phyloP scores from a whole-genome alignment of 2,329 filamentous ascomycete genomes.

The Beauveria pseudobassiana region DNA sequence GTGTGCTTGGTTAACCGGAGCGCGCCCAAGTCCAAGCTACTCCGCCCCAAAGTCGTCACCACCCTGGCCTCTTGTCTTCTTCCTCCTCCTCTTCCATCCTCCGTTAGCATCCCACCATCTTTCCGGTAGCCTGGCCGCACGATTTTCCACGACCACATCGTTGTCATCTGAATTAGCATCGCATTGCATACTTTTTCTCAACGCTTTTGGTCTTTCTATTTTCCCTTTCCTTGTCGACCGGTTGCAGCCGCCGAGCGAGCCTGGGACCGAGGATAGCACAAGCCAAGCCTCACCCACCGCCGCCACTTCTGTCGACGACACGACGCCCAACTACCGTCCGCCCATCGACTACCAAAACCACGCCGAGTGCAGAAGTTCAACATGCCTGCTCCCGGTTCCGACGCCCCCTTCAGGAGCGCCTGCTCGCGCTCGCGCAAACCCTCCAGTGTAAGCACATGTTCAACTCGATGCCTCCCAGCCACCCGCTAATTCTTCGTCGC shows the following conservation, averaged over 20 bases:
- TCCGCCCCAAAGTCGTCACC: conserved; percentile 6
- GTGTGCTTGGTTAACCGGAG: not conserved
- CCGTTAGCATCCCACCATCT: not conserved
- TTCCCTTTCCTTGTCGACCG: not conserved
- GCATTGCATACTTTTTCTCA: not conserved
- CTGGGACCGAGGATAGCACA: not conserved
- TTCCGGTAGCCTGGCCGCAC: not conserved
- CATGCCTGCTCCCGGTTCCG: conserved; percentile 28
- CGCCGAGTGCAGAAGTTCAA: not conserved
- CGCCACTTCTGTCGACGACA: not conserved
- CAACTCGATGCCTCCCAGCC: conserved; percentile 16
- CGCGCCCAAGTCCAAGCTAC: not conserved
- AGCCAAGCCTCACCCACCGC: not conserved
- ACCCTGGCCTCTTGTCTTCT: not conserved
- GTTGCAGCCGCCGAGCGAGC: not conserved
- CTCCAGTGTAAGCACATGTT: conserved; percentile 68
- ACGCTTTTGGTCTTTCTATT: not conserved
- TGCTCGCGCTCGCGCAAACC: conserved; percentile 75
- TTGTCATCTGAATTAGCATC: not conserved
- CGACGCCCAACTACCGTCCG: not conserved
- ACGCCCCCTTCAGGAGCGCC: conserved; percentile 62
- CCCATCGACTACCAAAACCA: not conserved
- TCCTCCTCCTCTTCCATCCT: not conserved
- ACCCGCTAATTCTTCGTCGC: conserved; percentile 26
- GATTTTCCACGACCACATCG: not conserved